Evolutionary conservation across 352 stramenopile species (phyloP).

Genomic region (Phytopythium delawarense): DNA sequence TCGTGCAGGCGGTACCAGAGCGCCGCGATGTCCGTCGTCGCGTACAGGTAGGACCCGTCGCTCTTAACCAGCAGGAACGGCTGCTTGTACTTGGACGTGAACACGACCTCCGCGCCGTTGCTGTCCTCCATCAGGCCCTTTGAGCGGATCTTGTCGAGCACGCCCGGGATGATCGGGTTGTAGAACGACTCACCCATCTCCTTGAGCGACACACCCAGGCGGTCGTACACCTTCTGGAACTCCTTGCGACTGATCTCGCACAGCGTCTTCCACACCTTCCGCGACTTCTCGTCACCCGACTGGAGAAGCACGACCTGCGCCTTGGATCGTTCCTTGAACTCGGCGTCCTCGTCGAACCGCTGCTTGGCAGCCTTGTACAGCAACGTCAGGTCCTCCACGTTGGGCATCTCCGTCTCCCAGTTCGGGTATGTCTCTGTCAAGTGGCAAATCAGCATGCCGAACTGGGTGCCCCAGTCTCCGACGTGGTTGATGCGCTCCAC

Average conservation of each 20-base stretch:
- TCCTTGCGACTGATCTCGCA: constrained; percentile 83
- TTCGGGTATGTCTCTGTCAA: constrained; percentile 96
- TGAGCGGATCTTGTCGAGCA: constrained; percentile 87
- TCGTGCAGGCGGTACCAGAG: constrained; percentile 85
- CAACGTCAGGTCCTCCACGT: constrained; percentile 97
- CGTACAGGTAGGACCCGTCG: constrained; percentile 84
- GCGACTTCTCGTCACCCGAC: constrained; percentile 85
- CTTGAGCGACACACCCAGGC: constrained; percentile 62
- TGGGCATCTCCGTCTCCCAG: constrained; percentile 89
- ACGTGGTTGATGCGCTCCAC: constrained; percentile 86
- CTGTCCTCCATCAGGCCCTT: constrained; percentile 89
- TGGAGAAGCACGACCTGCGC: constrained; percentile 98
- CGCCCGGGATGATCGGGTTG: constrained; percentile 79
- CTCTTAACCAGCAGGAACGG: constrained; percentile 86
- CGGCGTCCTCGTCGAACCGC: constrained; percentile 94
- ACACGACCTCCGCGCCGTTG: constrained; percentile 89
- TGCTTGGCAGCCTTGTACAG: constrained; percentile 91
- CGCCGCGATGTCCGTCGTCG: constrained; percentile 82
- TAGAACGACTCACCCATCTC: constrained; percentile 88
- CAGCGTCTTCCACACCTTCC: constrained; percentile 78
- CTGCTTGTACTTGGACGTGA: constrained; percentile 89
- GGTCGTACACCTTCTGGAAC: constrained; percentile 86
- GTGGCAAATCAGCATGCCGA: constrained; percentile 99
- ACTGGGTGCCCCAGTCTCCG: constrained; percentile 92
- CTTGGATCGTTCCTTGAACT: constrained; percentile 96